Base-by-base conservation (phyloP, 257 asterid genomes). In the Schizonepeta tenuifolia region DNA sequence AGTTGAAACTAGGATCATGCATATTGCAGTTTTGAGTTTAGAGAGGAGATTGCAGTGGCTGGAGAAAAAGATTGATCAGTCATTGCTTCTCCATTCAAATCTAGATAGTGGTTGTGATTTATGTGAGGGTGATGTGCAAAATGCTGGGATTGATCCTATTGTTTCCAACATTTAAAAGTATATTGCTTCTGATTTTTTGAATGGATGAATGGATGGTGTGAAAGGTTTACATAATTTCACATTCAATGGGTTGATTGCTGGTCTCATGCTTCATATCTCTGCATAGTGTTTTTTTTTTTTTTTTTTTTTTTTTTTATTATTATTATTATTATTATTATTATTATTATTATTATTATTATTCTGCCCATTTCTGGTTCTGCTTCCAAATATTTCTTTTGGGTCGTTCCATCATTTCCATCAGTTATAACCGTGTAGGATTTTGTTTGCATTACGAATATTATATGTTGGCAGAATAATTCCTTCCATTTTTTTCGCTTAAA, bases 231-330 rank as follows among this genome's bases (percentile, higher is more conserved):
- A 73, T 93, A 71, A 91, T 91, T 72, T 91, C 98, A 2, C 98
- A 93, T 73, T 93, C 98, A 14, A 91, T 93, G 98, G 98, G 98
- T 58, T 97, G 97, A 82, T 78, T 93, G 86, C 83, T 94, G n/a
- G 88, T 94, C 62, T 80, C 89, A 21, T 94, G 96, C 80, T 91
- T 94, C 77, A 86, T 91, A 72, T 51, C 79, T 93, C 79, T 93
- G 66, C 83, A 84, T 65, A 77, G 76, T 56, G 95, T 47, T 96
- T 75, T 63, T 57, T 26, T 8, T 22, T 49, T 38, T 6, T 0
- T 7, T 4, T 4, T 36, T 36, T 3, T 3, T 36, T 24, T 24
- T 24, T 24, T 2, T 24, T 2, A 2, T 24, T 24, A 2, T 24
- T 24, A 2, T 24, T 24, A 2, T 24, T 24, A 2, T 24, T 24